Base-by-base conservation (phyloP, 148 eudicot species). In the Camellia lanceoleosa region DNA sequence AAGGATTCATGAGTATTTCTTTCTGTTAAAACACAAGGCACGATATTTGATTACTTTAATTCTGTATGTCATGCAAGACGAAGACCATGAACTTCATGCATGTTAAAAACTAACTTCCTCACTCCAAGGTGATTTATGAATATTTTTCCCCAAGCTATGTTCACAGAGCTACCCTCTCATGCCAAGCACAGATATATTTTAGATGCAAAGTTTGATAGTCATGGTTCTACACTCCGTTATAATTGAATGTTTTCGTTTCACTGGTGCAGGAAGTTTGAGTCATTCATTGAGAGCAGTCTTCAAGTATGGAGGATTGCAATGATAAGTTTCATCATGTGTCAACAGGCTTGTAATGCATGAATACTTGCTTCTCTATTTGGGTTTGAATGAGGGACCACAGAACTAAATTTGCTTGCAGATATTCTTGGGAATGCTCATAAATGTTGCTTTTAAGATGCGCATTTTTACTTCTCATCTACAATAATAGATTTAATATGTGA, bases 231-330 rank as follows among this genome's bases (percentile, higher is more conserved):
- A 7, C 52, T 49, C 7, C 0, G 7, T 49, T 49, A 7, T 49
- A 49, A 49, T 49, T 55, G 64, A 23, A 47, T 55, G 20, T 47
- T 44, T 12, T 43, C 66, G 58, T 66, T 74, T 20, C 58, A 56
- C 19, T 80, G 66, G 10, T 80, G 64, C 78, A 80, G 78, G 83
- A 58, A 76, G 30, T 7, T 65, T 30, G 10, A 38, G 71, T n/a
- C 68, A 6, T 61, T 20, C 43, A 44, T 20, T 69, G 59, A 20
- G 44, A 23, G 68, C 74, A 42, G 51, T 15, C 11, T 44, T 47
- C 19, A 7, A 68, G 42, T 14, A 69, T 19, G 5, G 46, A 68
- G 55, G 58, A 1, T 43, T 58, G 56, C 68, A 44, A 56, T 19
- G 52, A 59, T 58, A 52, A 11, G 15, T 68, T 38, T 42, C 44